These are phyloP conservation scores for Pseudogymnoascus sp. DNA, from an alignment of 2,329 filamentous ascomycete genomes.

Conservation along the genomic window DNA sequence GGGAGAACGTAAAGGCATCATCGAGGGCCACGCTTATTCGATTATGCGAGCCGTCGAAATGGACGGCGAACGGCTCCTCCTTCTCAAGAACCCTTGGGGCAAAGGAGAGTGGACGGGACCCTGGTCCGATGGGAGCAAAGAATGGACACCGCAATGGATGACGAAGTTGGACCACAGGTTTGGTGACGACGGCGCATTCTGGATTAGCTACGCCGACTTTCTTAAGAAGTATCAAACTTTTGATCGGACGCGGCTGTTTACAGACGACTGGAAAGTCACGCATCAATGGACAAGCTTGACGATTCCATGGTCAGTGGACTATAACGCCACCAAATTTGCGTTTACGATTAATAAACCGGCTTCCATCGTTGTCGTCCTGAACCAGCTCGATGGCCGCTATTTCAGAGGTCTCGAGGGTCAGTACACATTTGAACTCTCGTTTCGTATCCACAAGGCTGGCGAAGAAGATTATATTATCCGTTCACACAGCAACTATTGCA, in stretches of 20 bases:
- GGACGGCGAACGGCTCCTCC: constrained; percentile 42
- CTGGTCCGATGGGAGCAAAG: constrained; percentile 52
- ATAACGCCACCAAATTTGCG: constrained; percentile 53
- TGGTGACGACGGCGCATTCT: constrained; percentile 56
- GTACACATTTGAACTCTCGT: constrained; percentile 43
- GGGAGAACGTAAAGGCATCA: constrained; percentile 51
- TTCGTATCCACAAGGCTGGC: constrained; percentile 43
- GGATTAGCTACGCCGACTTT: constrained; percentile 57
- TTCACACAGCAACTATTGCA: constrained; percentile 51
- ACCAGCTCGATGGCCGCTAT: constrained; percentile 56
- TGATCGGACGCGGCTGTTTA: constrained; percentile 56
- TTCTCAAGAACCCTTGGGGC: constrained; percentile 48
- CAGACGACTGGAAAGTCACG: constrained; percentile 51
- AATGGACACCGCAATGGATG: constrained; percentile 53
- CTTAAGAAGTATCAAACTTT: constrained; percentile 56
- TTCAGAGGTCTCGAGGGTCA: constrained; percentile 55
- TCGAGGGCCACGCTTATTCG: constrained; percentile 53
- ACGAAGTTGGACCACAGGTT: constrained; percentile 52
- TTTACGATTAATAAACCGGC: constrained; percentile 50
- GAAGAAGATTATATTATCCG: constrained; percentile 55
- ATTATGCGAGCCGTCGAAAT: constrained; percentile 51
- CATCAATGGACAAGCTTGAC: constrained; percentile 56
- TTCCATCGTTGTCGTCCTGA: constrained; percentile 52
- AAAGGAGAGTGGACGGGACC: constrained; percentile 53
- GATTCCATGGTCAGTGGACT: constrained; percentile 55